Percentiles rank a stretch among this genome's conserved stretches.
phyloP scores from a whole-genome alignment of 2,329 filamentous ascomycete genomes.

The Colletotrichum horii region DNA sequence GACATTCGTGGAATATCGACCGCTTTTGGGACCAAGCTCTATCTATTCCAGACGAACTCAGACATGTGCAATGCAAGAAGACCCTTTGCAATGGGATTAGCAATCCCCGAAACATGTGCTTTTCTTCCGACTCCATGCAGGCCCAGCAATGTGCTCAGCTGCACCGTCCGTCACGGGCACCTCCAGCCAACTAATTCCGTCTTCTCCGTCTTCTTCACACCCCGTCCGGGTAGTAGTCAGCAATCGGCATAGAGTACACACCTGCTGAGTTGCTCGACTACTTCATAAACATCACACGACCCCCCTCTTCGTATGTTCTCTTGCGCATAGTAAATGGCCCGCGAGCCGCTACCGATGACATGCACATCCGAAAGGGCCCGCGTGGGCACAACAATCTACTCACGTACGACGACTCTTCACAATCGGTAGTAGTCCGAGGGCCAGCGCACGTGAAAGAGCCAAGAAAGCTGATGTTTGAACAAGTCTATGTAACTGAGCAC shows the following conservation, averaged over 20 bases:
- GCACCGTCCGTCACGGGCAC: neutral
- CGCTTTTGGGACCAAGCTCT: conserved; percentile 14
- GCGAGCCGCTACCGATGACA: neutral
- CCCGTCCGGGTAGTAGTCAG: neutral
- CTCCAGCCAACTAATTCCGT: no score
- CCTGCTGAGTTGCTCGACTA: neutral
- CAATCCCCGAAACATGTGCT: neutral
- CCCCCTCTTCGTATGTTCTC: no score
- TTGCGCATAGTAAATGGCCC: no score
- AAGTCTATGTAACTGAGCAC: neutral
- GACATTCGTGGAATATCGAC: conserved; percentile 16
- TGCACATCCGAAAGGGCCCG: neutral
- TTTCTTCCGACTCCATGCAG: neutral
- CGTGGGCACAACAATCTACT: neutral
- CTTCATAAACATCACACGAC: neutral
- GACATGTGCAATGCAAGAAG: conserved; percentile 4
- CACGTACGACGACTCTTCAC: neutral
- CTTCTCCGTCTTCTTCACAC: neutral
- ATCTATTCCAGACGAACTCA: neutral
- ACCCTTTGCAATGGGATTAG: neutral
- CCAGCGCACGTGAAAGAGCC: neutral
- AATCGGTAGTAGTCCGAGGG: neutral
- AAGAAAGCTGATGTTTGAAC: neutral
- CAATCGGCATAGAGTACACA: neutral
- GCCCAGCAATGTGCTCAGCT: neutral